Evolutionary conservation across 2,329 filamentous ascomycete genomes (phyloP).

Genomic region (Diaporthe nobilis): DNA sequence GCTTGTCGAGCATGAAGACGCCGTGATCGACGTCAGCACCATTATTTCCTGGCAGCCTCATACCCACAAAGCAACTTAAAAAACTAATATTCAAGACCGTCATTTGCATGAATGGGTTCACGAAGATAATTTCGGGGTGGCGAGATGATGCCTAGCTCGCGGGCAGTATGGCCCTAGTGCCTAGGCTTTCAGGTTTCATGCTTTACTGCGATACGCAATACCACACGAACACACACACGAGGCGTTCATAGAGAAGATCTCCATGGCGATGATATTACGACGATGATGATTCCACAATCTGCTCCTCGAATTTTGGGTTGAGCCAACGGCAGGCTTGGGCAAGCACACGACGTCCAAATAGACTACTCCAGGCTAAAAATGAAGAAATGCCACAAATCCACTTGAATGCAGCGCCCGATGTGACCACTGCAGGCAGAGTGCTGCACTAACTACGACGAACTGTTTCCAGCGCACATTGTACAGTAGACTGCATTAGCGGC

Average conservation of each 20-base stretch:
- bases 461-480: neutral
- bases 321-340: neutral
- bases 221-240: neutral
- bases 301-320: neutral
- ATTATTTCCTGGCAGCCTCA: neutral
- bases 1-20: conserved; percentile 34
- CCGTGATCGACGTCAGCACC: neutral
- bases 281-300: neutral
- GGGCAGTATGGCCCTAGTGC: conserved; percentile 9
- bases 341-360: conserved; percentile 31
- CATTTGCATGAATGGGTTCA: conserved; percentile 22
- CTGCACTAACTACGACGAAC: neutral
- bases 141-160: neutral
- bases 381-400: neutral
- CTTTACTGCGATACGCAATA: neutral
- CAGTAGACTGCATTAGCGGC: conserved; percentile 12
- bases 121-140: conserved; percentile 22
- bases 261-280: conserved; percentile 18
- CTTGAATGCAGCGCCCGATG: conserved; percentile 17
- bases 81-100: conserved; percentile 31
- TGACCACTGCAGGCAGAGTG: neutral
- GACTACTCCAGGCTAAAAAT: conserved; percentile 7
- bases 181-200: conserved; percentile 16
- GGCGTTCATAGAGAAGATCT: conserved; percentile 12
- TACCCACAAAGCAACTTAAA: conserved; percentile 1